phyloP scores from a whole-genome alignment of 2,329 filamentous ascomycete genomes.

The Ceratocystis cubensis region DNA sequence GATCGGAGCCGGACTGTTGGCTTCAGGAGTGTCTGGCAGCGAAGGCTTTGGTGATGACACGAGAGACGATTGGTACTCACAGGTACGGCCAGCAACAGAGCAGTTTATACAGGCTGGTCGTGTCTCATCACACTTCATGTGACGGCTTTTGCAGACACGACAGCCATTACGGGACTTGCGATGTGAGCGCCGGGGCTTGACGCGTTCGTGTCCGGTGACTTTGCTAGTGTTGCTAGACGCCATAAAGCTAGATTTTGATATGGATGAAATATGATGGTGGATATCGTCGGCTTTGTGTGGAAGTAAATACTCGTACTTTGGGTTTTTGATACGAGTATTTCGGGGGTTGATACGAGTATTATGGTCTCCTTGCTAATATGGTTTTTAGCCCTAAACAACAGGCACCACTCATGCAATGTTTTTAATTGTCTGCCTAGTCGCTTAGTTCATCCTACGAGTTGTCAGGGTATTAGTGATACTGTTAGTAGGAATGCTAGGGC shows the following conservation, averaged over 20 bases:
- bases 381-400: no score
- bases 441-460: no score
- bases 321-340: neutral
- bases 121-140: constrained; percentile 35
- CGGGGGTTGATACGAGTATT: no score
- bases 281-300: neutral
- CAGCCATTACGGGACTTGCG: constrained; percentile 33
- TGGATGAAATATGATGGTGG: neutral
- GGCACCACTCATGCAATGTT: no score
- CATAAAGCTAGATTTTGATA: neutral
- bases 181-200: constrained; percentile 10
- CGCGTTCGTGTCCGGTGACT: neutral
- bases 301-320: neutral
- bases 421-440: no score
- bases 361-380: no score
- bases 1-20: neutral
- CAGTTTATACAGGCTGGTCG: constrained; percentile 33
- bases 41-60: neutral
- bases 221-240: neutral
- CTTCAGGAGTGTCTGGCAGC: neutral
- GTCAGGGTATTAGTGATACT: no score
- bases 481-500: no score
- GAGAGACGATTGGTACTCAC: constrained; percentile 26
- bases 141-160: constrained; percentile 32
- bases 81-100: constrained; percentile 29